A percentile compares a stretch with the other conserved stretches of the same genome.
These are phyloP conservation scores for Aspergillus persii DNA, from an alignment of 2,329 filamentous ascomycete genomes.

Conservation along the genomic window DNA sequence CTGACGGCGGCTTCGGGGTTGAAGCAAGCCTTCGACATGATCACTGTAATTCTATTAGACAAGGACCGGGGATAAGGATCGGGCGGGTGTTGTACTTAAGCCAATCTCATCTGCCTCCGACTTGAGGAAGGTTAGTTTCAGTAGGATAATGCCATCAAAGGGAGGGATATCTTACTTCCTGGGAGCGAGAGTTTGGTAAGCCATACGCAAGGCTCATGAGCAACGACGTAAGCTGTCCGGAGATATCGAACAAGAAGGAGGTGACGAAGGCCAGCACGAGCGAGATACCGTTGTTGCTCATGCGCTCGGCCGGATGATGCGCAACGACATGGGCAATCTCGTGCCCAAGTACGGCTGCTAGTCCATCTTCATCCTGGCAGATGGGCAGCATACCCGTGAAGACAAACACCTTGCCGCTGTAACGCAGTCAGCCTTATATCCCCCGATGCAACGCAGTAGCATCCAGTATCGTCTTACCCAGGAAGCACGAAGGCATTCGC, in stretches of 20 bases:
- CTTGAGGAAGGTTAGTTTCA: slow-evolving; percentile 23
- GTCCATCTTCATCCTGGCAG: slow-evolving; percentile 55
- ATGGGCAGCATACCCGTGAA: slow-evolving; percentile 61
- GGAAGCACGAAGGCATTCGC: slow-evolving; percentile 64
- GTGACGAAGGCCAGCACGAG: slow-evolving; percentile 28
- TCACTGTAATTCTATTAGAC: slow-evolving; percentile 40
- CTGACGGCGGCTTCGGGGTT: slow-evolving; percentile 55
- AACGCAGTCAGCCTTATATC: slow-evolving; percentile 4
- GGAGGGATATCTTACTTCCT: slow-evolving; percentile 46
- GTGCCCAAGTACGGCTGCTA: slow-evolving; percentile 61
- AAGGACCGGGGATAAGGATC: background rate
- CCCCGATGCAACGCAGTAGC: background rate
- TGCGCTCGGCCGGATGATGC: slow-evolving; percentile 54
- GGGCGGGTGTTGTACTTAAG: slow-evolving; percentile 37
- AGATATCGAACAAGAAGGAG: slow-evolving; percentile 40
- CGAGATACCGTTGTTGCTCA: slow-evolving; percentile 46
- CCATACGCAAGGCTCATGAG: slow-evolving; percentile 51
- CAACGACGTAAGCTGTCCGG: slow-evolving; percentile 37
- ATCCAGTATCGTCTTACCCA: slow-evolving; percentile 36
- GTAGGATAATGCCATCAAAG: background rate
- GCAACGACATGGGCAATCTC: slow-evolving; percentile 65
- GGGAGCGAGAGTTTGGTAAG: slow-evolving; percentile 55
- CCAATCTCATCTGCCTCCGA: slow-evolving; percentile 63
- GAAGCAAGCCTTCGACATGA: slow-evolving; percentile 63
- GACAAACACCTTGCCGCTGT: slow-evolving; percentile 61